These are phyloP conservation scores for Tulasnella calospora DNA, from an alignment of 768 basidiomycete genomes.

Conservation along the genomic window DNA sequence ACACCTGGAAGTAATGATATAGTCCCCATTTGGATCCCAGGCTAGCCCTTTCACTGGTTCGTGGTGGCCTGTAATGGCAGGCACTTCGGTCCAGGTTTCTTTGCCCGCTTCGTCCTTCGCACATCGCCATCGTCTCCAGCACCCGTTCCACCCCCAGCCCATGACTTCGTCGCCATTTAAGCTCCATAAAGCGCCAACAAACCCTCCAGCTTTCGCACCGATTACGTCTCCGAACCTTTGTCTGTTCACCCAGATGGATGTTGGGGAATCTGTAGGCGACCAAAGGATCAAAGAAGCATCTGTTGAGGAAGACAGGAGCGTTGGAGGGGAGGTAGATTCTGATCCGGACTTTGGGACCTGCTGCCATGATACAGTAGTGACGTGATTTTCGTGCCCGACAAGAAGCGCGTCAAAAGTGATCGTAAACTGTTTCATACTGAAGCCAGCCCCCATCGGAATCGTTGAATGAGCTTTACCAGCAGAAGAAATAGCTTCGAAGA, in stretches of 20 bases:
- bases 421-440: slow-evolving; percentile 51
- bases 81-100: slow-evolving; percentile 61
- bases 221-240: slow-evolving; percentile 93
- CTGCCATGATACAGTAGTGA: slow-evolving; percentile 86
- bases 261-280: slow-evolving; percentile 46
- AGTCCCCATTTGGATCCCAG: slow-evolving; percentile 86
- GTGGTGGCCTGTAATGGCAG: slow-evolving; percentile 82
- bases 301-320: slow-evolving; percentile 85
- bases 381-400: slow-evolving; percentile 90
- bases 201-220: slow-evolving; percentile 80
- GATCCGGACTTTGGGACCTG: slow-evolving; percentile 35
- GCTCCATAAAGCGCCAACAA: slow-evolving; percentile 86
- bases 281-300: slow-evolving; percentile 95
- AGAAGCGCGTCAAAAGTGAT: slow-evolving; percentile 91
- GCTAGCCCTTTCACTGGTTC: slow-evolving; percentile 71
- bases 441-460: not conserved
- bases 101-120: slow-evolving; percentile 13
- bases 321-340: slow-evolving; percentile 36
- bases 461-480: not conserved
- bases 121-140: slow-evolving; percentile 78
- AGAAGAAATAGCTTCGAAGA: not conserved
- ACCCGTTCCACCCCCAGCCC: slow-evolving; percentile 92
- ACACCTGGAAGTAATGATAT: slow-evolving; percentile 80
- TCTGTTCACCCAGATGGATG: slow-evolving; percentile 82
- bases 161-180: slow-evolving; percentile 56